Percentiles rank a stretch among this genome's conserved stretches.
Conservation (phyloP, 306 rosid genomes). For the Dicorynia guianensis region DNA sequence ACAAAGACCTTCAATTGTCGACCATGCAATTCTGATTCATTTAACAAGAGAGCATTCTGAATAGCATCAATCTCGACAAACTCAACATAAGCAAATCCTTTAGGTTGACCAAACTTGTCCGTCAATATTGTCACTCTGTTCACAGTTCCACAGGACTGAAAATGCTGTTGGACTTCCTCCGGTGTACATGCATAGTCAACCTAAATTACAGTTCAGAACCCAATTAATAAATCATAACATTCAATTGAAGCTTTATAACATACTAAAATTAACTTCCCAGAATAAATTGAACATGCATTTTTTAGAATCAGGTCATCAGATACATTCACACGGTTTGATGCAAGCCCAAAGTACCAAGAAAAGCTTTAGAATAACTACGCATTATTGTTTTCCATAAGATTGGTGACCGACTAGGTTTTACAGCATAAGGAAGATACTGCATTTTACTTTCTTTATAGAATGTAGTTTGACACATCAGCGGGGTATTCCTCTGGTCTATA, state of each 20-base stretch:
- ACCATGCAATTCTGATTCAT: slow-evolving; percentile 97
- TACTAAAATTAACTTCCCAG: not conserved
- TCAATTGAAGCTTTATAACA: slow-evolving; percentile 6
- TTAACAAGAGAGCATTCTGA: slow-evolving; percentile 89
- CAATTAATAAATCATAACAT: slow-evolving; percentile 30
- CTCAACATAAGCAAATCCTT: slow-evolving; percentile 99
- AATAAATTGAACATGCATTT: slow-evolving; percentile 11
- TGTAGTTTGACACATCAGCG: not conserved
- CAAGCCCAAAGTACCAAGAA: slow-evolving; percentile 27
- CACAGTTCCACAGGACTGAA: slow-evolving; percentile 99
- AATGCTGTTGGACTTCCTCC: slow-evolving; percentile 99
- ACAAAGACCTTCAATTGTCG: slow-evolving; percentile 89
- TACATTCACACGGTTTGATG: slow-evolving; percentile 18
- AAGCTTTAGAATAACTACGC: slow-evolving; percentile 3
- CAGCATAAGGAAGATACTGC: not conserved
- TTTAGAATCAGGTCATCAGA: slow-evolving; percentile 20
- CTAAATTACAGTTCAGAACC: slow-evolving; percentile 57
- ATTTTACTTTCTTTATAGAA: not conserved
- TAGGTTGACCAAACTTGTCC: slow-evolving; percentile 98
- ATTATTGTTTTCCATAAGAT: slow-evolving; percentile 7
- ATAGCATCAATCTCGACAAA: slow-evolving; percentile 95
- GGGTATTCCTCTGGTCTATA: no score
- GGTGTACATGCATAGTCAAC: slow-evolving; percentile 98
- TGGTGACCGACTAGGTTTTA: not conserved
- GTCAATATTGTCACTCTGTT: slow-evolving; percentile 98